Conservation (phyloP, 177 flowering plant genomes). For the Tripterygium wilfordii region DNA sequence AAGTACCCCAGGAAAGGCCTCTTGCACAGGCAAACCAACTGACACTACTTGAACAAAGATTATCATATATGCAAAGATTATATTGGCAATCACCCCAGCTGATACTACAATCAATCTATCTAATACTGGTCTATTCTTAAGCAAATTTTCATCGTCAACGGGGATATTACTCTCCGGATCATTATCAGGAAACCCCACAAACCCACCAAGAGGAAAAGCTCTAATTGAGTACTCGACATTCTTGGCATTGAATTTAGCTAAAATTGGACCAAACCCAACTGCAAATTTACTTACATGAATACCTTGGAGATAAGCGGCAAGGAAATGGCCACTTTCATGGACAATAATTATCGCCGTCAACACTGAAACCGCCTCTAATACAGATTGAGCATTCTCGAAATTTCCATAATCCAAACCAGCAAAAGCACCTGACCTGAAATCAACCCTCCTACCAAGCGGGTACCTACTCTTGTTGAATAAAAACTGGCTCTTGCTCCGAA, state of each 20-base stretch:
- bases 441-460: slow-evolving; percentile 22
- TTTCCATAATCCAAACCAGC: slow-evolving; percentile 49
- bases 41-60: slow-evolving; percentile 71
- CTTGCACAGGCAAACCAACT: slow-evolving; percentile 96
- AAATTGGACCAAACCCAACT: slow-evolving; percentile 90
- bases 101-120: slow-evolving; percentile 83
- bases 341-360: slow-evolving; percentile 81
- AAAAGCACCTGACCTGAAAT: slow-evolving; percentile 37
- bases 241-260: slow-evolving; percentile 85
- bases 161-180: slow-evolving; percentile 95
- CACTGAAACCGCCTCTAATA: slow-evolving; percentile 70
- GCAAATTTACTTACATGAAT: slow-evolving; percentile 98
- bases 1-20: slow-evolving; percentile 80
- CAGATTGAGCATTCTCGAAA: slow-evolving; percentile 77
- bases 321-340: slow-evolving; percentile 90
- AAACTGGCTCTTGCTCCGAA: slow-evolving; percentile 22
- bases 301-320: slow-evolving; percentile 92
- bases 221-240: slow-evolving; percentile 93
- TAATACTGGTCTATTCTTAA: slow-evolving; percentile 80
- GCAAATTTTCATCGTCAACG: slow-evolving; percentile 73
- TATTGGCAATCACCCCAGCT: slow-evolving; percentile 90
- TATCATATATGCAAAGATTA: slow-evolving; percentile 76
- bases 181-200: slow-evolving; percentile 97
- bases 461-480: slow-evolving; percentile 14
- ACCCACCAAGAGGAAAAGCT: slow-evolving; percentile 95